Conservation (phyloP, 1,284 basidiomycete genomes). For the Leccinum insigne region DNA sequence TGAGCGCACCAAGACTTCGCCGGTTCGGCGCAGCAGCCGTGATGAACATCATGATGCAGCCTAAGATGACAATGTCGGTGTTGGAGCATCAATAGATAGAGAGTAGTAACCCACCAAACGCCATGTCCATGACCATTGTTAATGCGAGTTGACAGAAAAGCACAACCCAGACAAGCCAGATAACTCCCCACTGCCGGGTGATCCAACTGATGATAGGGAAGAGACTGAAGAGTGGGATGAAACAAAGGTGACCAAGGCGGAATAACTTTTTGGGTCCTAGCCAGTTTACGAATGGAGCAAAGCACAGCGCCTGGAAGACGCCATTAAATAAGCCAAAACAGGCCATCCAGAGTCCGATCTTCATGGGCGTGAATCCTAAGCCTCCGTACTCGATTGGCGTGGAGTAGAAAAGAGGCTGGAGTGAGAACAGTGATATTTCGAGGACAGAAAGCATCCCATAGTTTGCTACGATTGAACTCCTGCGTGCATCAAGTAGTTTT, state of each 20-base stretch:
- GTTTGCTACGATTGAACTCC: constrained; percentile 51
- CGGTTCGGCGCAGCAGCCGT: constrained; percentile 32
- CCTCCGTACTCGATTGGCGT: constrained; percentile 61
- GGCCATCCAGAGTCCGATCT: constrained; percentile 53
- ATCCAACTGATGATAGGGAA: constrained; percentile 56
- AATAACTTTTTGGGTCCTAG: constrained; percentile 55
- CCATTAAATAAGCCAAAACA: constrained; percentile 56
- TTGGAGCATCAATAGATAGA: neutral
- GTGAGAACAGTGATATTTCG: constrained; percentile 53
- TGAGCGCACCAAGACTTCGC: constrained; percentile 46
- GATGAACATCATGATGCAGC: constrained; percentile 32
- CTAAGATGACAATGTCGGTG: neutral
- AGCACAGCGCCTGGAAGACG: constrained; percentile 54
- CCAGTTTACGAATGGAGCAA: constrained; percentile 48
- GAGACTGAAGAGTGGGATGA: constrained; percentile 49
- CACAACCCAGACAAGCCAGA: constrained; percentile 25
- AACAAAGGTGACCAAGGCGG: constrained; percentile 45
- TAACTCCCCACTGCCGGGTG: constrained; percentile 31
- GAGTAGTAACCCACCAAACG: constrained; percentile 22
- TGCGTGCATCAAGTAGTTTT: constrained; percentile 10
- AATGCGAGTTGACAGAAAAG: constrained; percentile 24
- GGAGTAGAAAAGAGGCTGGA: constrained; percentile 62
- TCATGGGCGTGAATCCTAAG: constrained; percentile 50
- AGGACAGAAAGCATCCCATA: constrained; percentile 59
- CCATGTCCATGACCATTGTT: constrained; percentile 25